Percentiles rank a stretch among this genome's conserved stretches.
phyloP scores from a whole-genome alignment of 805 yeast genomes.

The Kazachstania psychrophila region DNA sequence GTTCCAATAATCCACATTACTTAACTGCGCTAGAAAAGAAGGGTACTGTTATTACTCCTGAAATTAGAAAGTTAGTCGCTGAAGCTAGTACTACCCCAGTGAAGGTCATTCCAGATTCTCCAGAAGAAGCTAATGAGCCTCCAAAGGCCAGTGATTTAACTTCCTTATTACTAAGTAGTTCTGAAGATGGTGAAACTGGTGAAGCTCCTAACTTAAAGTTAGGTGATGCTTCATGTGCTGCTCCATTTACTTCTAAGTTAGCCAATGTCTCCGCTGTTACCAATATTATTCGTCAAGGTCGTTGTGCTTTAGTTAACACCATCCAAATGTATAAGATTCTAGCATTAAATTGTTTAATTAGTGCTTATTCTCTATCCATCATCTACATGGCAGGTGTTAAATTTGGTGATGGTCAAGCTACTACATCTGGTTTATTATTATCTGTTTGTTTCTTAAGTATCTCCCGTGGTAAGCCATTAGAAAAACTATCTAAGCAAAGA shows the following conservation, averaged over 20 bases:
- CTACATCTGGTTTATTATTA: conserved; percentile 84
- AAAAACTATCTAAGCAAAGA: conserved; percentile 82
- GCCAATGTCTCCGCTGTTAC: conserved; percentile 89
- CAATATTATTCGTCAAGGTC: conserved; percentile 91
- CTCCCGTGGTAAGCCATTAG: conserved; percentile 85
- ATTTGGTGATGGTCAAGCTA: conserved; percentile 97
- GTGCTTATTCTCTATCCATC: conserved; percentile 91
- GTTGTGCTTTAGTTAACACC: conserved; percentile 94
- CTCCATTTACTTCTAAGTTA: conserved; percentile 93
- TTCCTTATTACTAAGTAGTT: conserved; percentile 22
- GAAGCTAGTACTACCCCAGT: conserved; percentile 37
- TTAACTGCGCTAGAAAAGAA: conserved; percentile 75
- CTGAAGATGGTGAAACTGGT: conserved; percentile 36
- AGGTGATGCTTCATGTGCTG: conserved; percentile 99
- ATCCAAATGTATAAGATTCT: conserved; percentile 98
- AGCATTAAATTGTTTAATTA: conserved; percentile 92
- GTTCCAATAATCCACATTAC: conserved; percentile 82
- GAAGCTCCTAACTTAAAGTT: conserved; percentile 90
- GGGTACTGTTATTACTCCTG: conserved; percentile 74
- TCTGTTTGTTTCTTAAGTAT: conserved; percentile 92
- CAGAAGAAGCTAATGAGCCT: conserved; percentile 43
- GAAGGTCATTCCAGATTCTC: conserved; percentile 29
- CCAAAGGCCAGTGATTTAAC: conserved; percentile 38
- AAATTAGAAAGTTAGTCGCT: conserved; percentile 51
- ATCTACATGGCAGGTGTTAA: conserved; percentile 94